Evolutionary conservation across 164 flowering plant species (phyloP), one percentile per base, ranked within the genome.

Genomic region (Macadamia tetraphylla): DNA sequence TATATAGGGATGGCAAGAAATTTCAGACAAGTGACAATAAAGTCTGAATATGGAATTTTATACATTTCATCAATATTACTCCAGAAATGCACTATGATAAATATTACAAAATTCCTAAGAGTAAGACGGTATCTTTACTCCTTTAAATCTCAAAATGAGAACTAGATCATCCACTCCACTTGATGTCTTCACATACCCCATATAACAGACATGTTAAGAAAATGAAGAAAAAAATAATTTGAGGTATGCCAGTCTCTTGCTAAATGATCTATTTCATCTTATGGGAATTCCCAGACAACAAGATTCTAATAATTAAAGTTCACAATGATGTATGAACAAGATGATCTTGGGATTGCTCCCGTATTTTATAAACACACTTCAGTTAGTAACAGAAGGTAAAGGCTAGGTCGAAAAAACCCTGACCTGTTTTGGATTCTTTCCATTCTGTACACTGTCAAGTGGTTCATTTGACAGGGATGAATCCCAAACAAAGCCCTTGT

Each of bases 401-500:
- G 60, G 44, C 35, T 70, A 80, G 14, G 51, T 60, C 56, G 75
- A 65, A 60, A 71, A 58, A 70, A 43, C 73, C 32, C 75, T 63
- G 31, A 72, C 68, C 73, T 73, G 74, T 60, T 71, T 76, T 9
- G 56, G 59, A 65, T 62, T 62, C 69, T 70, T 71, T 63, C 64
- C 75, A 14, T 57, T 73, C 64, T 61, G 65, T 66, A 70, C 68
- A 69, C 72, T 73, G 70, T 73, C 64, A 12, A 63, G 63, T 3
- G 75, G 75, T 65, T 72, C 76, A 61, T 63, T 56, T 44, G 80
- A 69, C 68, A 73, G 35, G 35, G 73, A 75, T 15, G 88, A 81
- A 43, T 81, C 80, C 63, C 75, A 48, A 63, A 81, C 83, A 63
- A 67, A 78, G 23, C 80, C 83, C 68, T 64, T 85, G 68, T 74